phyloP scores from a whole-genome alignment of 139 green algal genomes.

The Chlorella vulgaris region DNA sequence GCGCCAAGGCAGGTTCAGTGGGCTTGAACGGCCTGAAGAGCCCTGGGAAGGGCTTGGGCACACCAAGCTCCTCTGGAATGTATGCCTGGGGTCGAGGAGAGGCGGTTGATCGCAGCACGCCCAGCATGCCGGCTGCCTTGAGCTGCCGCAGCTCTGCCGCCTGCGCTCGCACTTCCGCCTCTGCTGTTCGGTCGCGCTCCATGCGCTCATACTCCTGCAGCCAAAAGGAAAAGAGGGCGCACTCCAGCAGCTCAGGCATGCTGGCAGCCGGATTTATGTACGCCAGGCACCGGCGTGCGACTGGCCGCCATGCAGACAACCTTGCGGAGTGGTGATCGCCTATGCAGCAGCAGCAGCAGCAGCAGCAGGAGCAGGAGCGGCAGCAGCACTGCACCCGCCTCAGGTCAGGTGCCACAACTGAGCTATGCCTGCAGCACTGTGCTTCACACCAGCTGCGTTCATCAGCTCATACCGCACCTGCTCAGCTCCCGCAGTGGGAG shows the following conservation, averaged over 20 bases:
- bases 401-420: too few relatives aligned
- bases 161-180: constrained; percentile 48
- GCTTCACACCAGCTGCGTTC: too few relatives aligned
- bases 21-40: constrained; percentile 84
- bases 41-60: constrained; percentile 83
- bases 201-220: constrained; percentile 49
- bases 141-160: constrained; percentile 35
- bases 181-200: constrained; percentile 42
- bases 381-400: too few relatives aligned
- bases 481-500: constrained; percentile 67
- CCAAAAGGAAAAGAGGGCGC: neutral
- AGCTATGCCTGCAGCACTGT: too few relatives aligned
- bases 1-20: neutral
- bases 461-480: too few relatives aligned
- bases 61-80: constrained; percentile 81
- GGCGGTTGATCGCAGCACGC: constrained; percentile 40
- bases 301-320: too few relatives aligned
- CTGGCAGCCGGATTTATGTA: too few relatives aligned
- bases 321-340: too few relatives aligned
- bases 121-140: constrained; percentile 28
- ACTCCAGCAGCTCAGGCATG: neutral
- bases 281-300: too few relatives aligned
- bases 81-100: constrained; percentile 85
- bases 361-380: neutral
- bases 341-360: too few relatives aligned